Evolutionary conservation across 2,329 filamentous ascomycete genomes (phyloP), one percentile per base, ranked within the genome.

Genomic region (Tetracladium maxilliforme): DNA sequence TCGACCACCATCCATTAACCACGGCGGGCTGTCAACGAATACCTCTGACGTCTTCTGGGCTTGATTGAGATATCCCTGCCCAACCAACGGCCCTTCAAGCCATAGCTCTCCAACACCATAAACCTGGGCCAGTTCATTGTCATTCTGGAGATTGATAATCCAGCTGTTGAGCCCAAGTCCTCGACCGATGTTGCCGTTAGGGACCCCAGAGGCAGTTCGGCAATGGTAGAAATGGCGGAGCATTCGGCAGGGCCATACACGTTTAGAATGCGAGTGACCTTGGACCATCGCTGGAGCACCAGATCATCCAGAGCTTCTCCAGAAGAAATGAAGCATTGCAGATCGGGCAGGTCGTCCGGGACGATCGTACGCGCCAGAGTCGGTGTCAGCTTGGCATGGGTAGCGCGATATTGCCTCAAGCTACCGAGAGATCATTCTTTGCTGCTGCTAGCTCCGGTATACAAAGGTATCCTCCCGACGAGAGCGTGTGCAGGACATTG

Each of bases 281-380:
- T 13, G 6, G 46, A 48, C 52, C 53, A 57, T 7, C 34, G 45
- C 4, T 39, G 38, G 23, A 56, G 37, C n/a, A n/a, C n/a, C n/a
- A n/a, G n/a, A n/a, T n/a, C n/a, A n/a, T n/a, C n/a, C n/a, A n/a
- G n/a, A n/a, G n/a, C n/a, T n/a, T n/a, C n/a, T n/a, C n/a, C n/a
- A n/a, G n/a, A n/a, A n/a, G 32, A 14, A 31, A 30, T 7, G 47
- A 13, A 1, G 22, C 30, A 8, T 25, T 30, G 7, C n/a, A 48
- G 32, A 9, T 24, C 33, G 22, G 41, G 33, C 0, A 74, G 78
- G 9, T 90, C 82, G 0, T 79, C 86, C 1, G 83, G 83, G 1
- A 81, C 90, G 27, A 93, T 56, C 48, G 92, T 81, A 33, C 77
- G 81, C 1, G 78, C 81, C 45, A 92, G 81, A 4, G 39, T 31